phyloP scores from a whole-genome alignment of 768 basidiomycete species.

The Dentipellis sp. region DNA sequence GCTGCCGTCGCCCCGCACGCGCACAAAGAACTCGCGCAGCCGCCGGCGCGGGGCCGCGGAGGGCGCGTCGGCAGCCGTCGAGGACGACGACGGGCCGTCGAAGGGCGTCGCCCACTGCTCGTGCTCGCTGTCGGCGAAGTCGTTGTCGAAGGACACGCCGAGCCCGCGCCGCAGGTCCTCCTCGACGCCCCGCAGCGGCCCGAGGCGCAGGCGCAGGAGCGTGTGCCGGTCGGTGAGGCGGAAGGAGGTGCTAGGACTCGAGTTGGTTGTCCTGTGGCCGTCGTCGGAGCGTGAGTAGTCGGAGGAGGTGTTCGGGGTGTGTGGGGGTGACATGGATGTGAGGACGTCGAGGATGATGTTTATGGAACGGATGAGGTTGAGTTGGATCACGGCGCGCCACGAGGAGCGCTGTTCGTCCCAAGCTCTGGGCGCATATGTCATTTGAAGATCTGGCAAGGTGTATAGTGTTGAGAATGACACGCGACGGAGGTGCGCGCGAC shows the following conservation, averaged over 20 bases:
- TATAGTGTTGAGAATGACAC: background rate
- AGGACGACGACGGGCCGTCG: constrained; percentile 25
- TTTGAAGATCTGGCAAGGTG: constrained; percentile 52
- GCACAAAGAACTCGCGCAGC: constrained; percentile 13
- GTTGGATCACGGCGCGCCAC: constrained; percentile 72
- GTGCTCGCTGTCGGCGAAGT: constrained; percentile 7
- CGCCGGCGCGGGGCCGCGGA: constrained; percentile 7
- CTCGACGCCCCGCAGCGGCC: constrained; percentile 53
- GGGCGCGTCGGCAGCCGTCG: background rate
- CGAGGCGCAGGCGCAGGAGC: constrained; percentile 40
- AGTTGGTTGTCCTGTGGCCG: background rate
- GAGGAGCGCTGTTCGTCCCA: constrained; percentile 63
- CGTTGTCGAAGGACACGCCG: constrained; percentile 26
- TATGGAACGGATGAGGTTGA: constrained; percentile 70
- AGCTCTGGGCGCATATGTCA: constrained; percentile 51
- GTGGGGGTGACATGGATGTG: constrained; percentile 18
- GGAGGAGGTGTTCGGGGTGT: background rate
- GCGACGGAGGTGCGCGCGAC: background rate
- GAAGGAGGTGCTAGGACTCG: constrained; percentile 11
- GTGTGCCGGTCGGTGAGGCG: constrained; percentile 44
- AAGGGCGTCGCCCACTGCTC: background rate
- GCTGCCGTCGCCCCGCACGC: constrained; percentile 5
- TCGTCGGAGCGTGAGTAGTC: background rate
- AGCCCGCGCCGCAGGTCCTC: constrained; percentile 52
- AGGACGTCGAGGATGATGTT: constrained; percentile 56